Evolutionary conservation across 2,329 filamentous ascomycete genomes (phyloP).

Genomic region (Colletotrichum trifolii): DNA sequence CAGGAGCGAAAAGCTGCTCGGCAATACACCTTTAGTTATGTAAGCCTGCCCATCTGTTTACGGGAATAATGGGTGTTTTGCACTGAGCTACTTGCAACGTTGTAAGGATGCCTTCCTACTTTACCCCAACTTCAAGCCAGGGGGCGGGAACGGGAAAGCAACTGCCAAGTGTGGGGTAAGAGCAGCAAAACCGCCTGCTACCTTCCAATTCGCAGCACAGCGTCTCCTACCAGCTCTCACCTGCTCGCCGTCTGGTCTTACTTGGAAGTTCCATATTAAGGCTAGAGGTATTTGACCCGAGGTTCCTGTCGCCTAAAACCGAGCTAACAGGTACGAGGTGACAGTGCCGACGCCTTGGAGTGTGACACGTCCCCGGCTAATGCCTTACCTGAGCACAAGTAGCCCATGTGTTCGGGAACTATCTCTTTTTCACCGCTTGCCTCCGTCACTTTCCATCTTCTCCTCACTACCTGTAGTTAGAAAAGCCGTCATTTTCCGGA

Average conservation of each 20-base stretch:
- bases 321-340: not conserved
- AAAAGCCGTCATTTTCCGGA: slow-evolving; percentile 6
- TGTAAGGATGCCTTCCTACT: too few relatives aligned
- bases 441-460: not conserved
- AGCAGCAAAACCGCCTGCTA: slow-evolving; percentile 9
- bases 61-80: too few relatives aligned
- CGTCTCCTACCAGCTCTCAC: too few relatives aligned
- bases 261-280: not conserved
- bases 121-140: slow-evolving; percentile 21
- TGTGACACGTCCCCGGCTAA: not conserved
- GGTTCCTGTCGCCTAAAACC: slow-evolving; percentile 23
- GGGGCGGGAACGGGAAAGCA: slow-evolving; percentile 15
- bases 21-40: not conserved
- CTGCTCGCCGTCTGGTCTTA: too few relatives aligned
- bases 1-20: too few relatives aligned
- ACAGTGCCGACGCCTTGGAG: too few relatives aligned
- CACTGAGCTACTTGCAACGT: too few relatives aligned
- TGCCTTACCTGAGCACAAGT: not conserved
- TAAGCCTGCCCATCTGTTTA: not conserved
- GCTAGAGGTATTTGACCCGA: not conserved
- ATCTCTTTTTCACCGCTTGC: not conserved
- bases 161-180: slow-evolving; percentile 34
- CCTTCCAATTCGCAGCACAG: not conserved
- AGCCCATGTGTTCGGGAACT: slow-evolving; percentile 2
- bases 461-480: slow-evolving; percentile 13